Evolutionary conservation across 2,329 filamentous ascomycete genomes (phyloP).

Genomic region (Colletotrichum theobromicola): DNA sequence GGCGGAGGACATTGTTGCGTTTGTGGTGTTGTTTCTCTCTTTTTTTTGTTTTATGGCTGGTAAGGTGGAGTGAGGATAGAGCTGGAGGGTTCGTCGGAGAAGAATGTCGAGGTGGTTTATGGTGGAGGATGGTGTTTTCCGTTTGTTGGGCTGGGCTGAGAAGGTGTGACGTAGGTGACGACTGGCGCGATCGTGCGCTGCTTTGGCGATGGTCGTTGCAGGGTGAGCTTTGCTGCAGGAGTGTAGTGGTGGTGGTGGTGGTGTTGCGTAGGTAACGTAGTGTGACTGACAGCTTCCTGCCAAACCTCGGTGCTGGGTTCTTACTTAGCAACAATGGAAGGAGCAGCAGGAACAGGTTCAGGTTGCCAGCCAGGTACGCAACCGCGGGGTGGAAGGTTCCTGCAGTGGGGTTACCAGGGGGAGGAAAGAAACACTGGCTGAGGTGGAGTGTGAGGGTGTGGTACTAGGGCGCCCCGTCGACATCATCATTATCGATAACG

Average conservation of each 20-base stretch:
- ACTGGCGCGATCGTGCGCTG: background rate
- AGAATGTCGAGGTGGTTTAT: background rate
- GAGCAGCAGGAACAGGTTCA: background rate
- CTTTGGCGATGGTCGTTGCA: background rate
- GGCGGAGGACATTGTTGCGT: slow-evolving; percentile 66
- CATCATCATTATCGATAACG: background rate
- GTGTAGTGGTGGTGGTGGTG: background rate
- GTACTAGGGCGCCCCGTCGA: background rate
- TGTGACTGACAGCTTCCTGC: background rate
- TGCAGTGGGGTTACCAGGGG: background rate
- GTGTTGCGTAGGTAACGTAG: background rate
- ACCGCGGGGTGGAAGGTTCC: slow-evolving; percentile 19
- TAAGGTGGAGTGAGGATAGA: background rate
- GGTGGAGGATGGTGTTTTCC: background rate
- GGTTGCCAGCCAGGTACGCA: background rate
- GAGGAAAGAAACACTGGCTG: background rate
- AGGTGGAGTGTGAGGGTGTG: too few species aligned
- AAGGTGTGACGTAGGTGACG: background rate
- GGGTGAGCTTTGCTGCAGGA: background rate
- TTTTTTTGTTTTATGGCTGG: too few species aligned
- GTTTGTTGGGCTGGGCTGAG: background rate
- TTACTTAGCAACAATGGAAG: background rate
- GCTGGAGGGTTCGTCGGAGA: background rate
- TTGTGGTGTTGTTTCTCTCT: background rate
- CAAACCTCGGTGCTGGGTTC: background rate